phyloP scores from a whole-genome alignment of 352 stramenopile genomes.

The Globisporangium parvum region DNA sequence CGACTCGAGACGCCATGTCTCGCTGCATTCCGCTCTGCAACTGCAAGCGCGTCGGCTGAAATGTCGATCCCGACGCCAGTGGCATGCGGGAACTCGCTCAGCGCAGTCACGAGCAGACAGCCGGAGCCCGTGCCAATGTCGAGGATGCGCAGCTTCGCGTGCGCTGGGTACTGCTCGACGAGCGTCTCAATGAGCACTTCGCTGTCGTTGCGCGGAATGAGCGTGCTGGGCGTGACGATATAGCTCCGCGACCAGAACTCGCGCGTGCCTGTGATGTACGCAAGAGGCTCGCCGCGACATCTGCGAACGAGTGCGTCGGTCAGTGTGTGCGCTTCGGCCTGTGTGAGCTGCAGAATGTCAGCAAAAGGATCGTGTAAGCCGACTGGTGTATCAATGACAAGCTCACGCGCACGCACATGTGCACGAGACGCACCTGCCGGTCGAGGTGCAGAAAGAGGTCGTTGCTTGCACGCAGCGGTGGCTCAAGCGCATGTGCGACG shows the following conservation, averaged over 20 bases:
- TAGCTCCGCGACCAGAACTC: conserved; percentile 79
- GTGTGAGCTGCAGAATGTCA: conserved; percentile 20
- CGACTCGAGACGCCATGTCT: conserved; percentile 11
- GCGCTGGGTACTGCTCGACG: conserved; percentile 29
- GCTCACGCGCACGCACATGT: not conserved
- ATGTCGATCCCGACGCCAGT: conserved; percentile 62
- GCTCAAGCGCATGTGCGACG: conserved; percentile 37
- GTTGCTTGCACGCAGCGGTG: conserved; percentile 27
- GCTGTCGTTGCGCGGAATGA: conserved; percentile 79
- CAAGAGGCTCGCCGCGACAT: conserved; percentile 48
- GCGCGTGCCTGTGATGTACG: conserved; percentile 58
- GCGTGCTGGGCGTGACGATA: conserved; percentile 41
- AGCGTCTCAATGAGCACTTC: conserved; percentile 77
- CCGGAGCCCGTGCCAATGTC: conserved; percentile 69
- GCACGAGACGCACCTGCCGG: conserved; percentile 16
- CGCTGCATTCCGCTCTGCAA: conserved; percentile 48
- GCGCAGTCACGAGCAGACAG: conserved; percentile 55
- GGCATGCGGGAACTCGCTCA: conserved; percentile 51
- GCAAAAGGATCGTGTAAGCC: not conserved
- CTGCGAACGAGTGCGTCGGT: conserved; percentile 17
- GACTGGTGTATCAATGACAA: no score
- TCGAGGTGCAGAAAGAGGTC: conserved; percentile 49
- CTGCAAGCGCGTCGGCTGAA: conserved; percentile 33
- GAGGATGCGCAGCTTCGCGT: conserved; percentile 38
- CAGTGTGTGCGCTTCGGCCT: conserved; percentile 26